Evolutionary conservation across 1,284 basidiomycete genomes (phyloP).

Genomic region (Coriolopsis trogii): DNA sequence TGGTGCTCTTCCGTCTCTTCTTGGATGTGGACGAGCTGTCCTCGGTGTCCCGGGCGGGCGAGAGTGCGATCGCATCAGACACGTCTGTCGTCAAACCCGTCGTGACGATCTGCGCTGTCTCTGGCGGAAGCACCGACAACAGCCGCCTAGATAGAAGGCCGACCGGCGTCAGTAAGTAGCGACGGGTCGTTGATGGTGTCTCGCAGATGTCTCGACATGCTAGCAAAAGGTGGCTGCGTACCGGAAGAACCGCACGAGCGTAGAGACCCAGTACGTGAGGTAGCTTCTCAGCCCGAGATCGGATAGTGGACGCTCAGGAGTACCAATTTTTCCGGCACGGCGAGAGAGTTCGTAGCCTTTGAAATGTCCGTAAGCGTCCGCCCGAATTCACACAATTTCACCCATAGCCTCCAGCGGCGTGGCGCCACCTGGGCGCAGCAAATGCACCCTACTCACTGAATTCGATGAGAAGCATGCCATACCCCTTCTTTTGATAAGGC

Average conservation of each 20-base stretch:
- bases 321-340: conserved; percentile 78
- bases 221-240: conserved; percentile 36
- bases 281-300: conserved; percentile 93
- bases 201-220: neutral
- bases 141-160: conserved; percentile 46
- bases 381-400: neutral
- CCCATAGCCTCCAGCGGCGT: neutral
- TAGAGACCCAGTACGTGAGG: conserved; percentile 89
- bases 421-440: conserved; percentile 1
- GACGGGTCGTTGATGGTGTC: too few species aligned
- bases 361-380: conserved; percentile 1
- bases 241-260: conserved; percentile 83
- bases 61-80: conserved; percentile 35
- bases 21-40: conserved; percentile 33
- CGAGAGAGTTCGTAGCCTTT: conserved; percentile 91
- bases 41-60: conserved; percentile 40
- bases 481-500: conserved; percentile 89
- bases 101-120: conserved; percentile 45
- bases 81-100: conserved; percentile 45
- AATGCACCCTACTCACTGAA: conserved; percentile 82
- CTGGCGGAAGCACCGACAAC: conserved; percentile 60
- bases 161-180: conserved; percentile 1
- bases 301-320: conserved; percentile 94
- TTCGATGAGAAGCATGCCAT: conserved; percentile 96
- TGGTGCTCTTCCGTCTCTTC: conserved; percentile 54